phyloP scores from a whole-genome alignment of 2,329 filamentous ascomycete genomes.

The Pseudogymnoascus destructans region DNA sequence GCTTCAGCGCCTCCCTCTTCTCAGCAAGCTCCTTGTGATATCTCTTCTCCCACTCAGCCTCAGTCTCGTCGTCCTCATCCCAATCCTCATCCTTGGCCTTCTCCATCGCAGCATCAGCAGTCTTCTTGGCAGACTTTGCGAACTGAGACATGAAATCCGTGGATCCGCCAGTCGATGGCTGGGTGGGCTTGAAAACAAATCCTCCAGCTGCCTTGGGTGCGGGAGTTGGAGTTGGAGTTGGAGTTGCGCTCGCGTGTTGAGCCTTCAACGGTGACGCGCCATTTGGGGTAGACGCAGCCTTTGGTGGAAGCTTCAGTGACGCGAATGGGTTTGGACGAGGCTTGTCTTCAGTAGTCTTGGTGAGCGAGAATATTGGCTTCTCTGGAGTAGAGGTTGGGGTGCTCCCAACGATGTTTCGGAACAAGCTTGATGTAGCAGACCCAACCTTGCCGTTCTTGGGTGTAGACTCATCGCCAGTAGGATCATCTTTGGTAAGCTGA shows the following conservation, averaged over 20 bases:
- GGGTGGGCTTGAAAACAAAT: not conserved
- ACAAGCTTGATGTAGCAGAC: constrained; percentile 24
- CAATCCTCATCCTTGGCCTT: constrained; percentile 22
- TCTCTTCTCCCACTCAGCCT: constrained; percentile 15
- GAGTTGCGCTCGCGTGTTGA: not conserved
- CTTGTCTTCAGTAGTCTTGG: constrained; percentile 7
- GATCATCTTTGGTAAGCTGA: constrained; percentile 20
- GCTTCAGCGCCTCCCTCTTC: not conserved
- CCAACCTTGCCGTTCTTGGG: constrained; percentile 11
- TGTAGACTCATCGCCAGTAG: constrained; percentile 14
- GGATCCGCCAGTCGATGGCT: not conserved
- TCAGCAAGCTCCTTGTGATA: constrained; percentile 13
- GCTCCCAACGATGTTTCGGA: constrained; percentile 23
- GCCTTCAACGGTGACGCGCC: not conserved
- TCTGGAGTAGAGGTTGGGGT: constrained; percentile 14
- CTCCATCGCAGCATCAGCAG: constrained; percentile 19
- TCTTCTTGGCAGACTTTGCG: constrained; percentile 16
- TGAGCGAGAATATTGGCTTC: constrained; percentile 16
- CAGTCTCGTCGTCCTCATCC: constrained; percentile 23
- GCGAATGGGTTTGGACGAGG: constrained; percentile 22
- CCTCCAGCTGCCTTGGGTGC: not conserved
- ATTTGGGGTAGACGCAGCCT: not conserved
- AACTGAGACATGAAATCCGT: constrained; percentile 21
- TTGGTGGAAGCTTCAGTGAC: constrained; percentile 15
- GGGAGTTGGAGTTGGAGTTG: not conserved